A percentile compares a stretch with the other conserved stretches of the same genome.
These are phyloP conservation scores for Termitomyces sp. DNA, from an alignment of 768 basidiomycete species.

Conservation along the genomic window DNA sequence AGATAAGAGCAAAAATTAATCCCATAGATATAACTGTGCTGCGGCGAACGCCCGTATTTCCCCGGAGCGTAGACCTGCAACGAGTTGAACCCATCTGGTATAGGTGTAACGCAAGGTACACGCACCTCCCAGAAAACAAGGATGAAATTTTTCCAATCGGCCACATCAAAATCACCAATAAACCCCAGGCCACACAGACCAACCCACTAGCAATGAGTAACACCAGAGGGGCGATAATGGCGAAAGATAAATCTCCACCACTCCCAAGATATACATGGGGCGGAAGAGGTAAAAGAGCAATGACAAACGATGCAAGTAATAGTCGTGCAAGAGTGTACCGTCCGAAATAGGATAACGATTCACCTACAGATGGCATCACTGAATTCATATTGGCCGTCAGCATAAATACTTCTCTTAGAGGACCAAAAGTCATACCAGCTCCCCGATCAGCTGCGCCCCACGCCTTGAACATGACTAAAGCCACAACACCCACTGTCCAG, in stretches of 20 bases:
- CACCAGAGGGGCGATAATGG: conserved; percentile 49
- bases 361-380: conserved; percentile 45
- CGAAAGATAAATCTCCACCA: conserved; percentile 40
- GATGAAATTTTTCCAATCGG: conserved; percentile 29
- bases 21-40: conserved; percentile 53
- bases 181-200: conserved; percentile 55
- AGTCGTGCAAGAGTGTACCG: conserved; percentile 34
- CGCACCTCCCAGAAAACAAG: conserved; percentile 31
- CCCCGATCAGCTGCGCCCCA: conserved; percentile 34
- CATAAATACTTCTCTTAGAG: background rate
- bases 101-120: background rate
- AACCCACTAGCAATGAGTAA: conserved; percentile 60
- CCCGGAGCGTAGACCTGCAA: conserved; percentile 15
- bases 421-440: conserved; percentile 15
- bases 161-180: conserved; percentile 45
- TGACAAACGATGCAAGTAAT: conserved; percentile 33
- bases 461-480: conserved; percentile 48
- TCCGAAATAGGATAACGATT: conserved; percentile 43
- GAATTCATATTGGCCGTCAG: background rate
- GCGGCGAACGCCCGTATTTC: conserved; percentile 33
- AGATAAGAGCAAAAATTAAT: conserved; percentile 59
- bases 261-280: conserved; percentile 56
- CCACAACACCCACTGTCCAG: conserved; percentile 73
- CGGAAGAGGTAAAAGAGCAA: conserved; percentile 55
- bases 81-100: background rate